Base-by-base conservation (phyloP, 768 basidiomycete genomes). In the Hydnomerulius pinastri region DNA sequence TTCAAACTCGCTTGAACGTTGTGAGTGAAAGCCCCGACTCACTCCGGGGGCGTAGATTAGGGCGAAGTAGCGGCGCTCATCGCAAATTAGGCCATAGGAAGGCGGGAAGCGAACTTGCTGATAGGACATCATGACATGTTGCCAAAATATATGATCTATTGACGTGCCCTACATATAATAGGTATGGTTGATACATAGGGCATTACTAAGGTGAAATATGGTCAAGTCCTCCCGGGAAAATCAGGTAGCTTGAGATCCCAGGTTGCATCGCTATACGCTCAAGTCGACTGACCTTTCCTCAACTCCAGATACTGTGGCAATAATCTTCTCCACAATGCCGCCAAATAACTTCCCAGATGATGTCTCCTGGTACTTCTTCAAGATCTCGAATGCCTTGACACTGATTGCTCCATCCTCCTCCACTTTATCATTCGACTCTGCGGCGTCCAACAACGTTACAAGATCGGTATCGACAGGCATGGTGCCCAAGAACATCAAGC, bases 381-480 rank as follows among this genome's bases (percentile, higher is more conserved):
- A 67, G 50, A 94, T 68, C 13, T 65, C 72, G 61, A 83, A 85
- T 50, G 70, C 66, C 37, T 58, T 57, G 51, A 53, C 60, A 32
- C 53, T 57, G 50, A 59, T 62, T 30, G 55, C 57, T 39, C 55
- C 62, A 21, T 59, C 64, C 18, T 58, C 6, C 46, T 59, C 62
- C 37, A 36, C 48, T 8, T 17, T 45, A 38, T 45, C 39, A 54
- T 63, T 32, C 23, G 67, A 48, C 46, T 73, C 75, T 30, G 78
- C 83, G 4, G 81, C 86, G 61, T 98, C 96, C 55, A 99, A 71
- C 46, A 98, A 67, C 18, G 81, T 80, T 36, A 94, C 93, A 27
- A 99, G 80, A 58, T 91, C 92, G 0, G 90, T 87, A 74, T 98
- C 97, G 33, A 99, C 87, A 6, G 97, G 97, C 32, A 99, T 74